These are phyloP conservation scores for Colletotrichum viniferum DNA, from an alignment of 2,329 filamentous ascomycete genomes.

Conservation along the genomic window DNA sequence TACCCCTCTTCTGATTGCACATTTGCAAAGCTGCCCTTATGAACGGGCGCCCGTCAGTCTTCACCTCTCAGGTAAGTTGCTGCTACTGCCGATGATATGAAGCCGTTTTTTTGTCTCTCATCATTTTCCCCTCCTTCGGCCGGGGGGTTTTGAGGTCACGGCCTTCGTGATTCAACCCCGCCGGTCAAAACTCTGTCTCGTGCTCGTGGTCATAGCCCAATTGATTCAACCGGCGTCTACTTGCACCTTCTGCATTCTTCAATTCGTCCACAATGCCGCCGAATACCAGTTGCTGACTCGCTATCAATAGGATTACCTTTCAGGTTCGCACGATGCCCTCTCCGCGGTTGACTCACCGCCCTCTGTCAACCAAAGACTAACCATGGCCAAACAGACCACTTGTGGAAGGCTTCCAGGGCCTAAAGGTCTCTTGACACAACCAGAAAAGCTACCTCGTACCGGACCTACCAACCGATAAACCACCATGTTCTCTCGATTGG, in stretches of 20 bases:
- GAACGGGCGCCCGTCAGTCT: slow-evolving; percentile 83
- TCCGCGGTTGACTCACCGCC: slow-evolving; percentile 46
- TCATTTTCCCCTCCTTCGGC: background rate
- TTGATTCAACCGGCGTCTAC: background rate
- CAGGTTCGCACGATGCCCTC: slow-evolving; percentile 58
- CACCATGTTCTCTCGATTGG: slow-evolving; percentile 66
- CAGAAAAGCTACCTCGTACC: background rate
- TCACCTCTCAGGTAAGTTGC: slow-evolving; percentile 80
- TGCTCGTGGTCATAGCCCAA: slow-evolving; percentile 5
- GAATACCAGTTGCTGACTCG: slow-evolving; percentile 43
- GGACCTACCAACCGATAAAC: slow-evolving; percentile 12
- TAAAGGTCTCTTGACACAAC: slow-evolving; percentile 37
- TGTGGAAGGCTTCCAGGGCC: slow-evolving; percentile 56
- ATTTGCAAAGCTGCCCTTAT: slow-evolving; percentile 70
- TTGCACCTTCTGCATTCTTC: background rate
- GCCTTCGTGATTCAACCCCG: slow-evolving; percentile 13
- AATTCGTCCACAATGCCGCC: background rate
- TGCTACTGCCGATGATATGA: background rate
- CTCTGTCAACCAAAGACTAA: slow-evolving; percentile 29
- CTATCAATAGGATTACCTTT: slow-evolving; percentile 71
- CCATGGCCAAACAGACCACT: slow-evolving; percentile 47
- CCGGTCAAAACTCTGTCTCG: slow-evolving; percentile 8
- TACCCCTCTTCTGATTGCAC: slow-evolving; percentile 31
- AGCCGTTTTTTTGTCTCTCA: background rate
- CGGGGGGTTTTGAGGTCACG: background rate